Evolutionary conservation across 176 grass and related monocot genomes (phyloP).

Genomic region (Lolium multiflorum): DNA sequence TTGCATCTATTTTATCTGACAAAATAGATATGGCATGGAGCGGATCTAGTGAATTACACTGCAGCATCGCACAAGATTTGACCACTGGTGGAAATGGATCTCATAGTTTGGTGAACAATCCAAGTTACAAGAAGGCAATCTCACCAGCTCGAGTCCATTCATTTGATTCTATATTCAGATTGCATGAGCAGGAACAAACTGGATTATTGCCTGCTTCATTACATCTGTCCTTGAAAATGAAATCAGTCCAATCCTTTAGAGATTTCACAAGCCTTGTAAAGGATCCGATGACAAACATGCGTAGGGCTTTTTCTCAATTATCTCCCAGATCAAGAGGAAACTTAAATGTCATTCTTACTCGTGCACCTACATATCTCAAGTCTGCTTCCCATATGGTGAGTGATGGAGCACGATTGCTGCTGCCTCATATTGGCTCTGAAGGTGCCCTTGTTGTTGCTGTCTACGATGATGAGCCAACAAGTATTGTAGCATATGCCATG

Average conservation of each 20-base stretch:
- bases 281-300: slow-evolving; percentile 63
- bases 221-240: slow-evolving; percentile 53
- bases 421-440: slow-evolving; percentile 63
- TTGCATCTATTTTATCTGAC: slow-evolving; percentile 82
- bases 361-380: slow-evolving; percentile 60
- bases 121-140: slow-evolving; percentile 54
- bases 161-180: slow-evolving; percentile 70
- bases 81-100: slow-evolving; percentile 43
- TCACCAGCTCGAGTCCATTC: slow-evolving; percentile 82
- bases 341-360: slow-evolving; percentile 58
- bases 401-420: slow-evolving; percentile 73
- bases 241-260: slow-evolving; percentile 61
- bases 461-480: slow-evolving; percentile 92
- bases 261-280: slow-evolving; percentile 54
- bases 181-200: slow-evolving; percentile 55
- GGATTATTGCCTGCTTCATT: slow-evolving; percentile 57
- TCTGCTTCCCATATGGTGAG: slow-evolving; percentile 56
- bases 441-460: slow-evolving; percentile 70
- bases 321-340: slow-evolving; percentile 63
- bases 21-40: slow-evolving; percentile 93
- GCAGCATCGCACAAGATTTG: slow-evolving; percentile 45
- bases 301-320: slow-evolving; percentile 84
- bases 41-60: slow-evolving; percentile 63
- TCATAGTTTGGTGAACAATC: slow-evolving; percentile 38
- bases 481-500: slow-evolving; percentile 84